phyloP scores from a whole-genome alignment of 139 green algal species.

The Chlorella sp. region DNA sequence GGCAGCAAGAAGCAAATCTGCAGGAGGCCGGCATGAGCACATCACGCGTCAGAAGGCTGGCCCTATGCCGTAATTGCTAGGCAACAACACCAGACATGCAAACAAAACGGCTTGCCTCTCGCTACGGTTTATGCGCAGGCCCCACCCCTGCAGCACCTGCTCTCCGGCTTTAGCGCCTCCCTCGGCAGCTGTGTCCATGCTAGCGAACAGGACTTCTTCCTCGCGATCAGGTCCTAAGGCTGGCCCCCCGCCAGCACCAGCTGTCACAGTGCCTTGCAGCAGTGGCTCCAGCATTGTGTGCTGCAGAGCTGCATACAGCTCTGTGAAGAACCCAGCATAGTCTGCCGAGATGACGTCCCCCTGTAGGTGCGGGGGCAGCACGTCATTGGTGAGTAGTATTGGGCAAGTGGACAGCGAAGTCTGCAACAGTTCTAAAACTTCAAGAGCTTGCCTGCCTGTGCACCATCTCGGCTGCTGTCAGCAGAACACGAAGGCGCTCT shows the following conservation, averaged over 20 bases:
- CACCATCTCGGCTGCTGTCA: conserved; percentile 69
- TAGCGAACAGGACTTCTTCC: not conserved
- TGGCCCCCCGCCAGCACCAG: not conserved
- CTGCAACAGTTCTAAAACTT: not conserved
- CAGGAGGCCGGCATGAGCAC: not conserved
- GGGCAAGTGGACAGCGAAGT: not conserved
- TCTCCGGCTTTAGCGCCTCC: not conserved
- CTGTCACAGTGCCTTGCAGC: not conserved
- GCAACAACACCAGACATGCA: not conserved
- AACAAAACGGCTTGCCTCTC: too few species aligned
- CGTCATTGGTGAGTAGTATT: too few species aligned
- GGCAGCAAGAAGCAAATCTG: conserved; percentile 17
- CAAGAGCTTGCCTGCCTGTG: conserved; percentile 36
- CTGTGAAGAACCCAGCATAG: not conserved
- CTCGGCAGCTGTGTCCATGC: not conserved
- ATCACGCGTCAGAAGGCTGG: too few species aligned
- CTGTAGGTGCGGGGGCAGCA: not conserved
- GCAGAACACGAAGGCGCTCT: conserved; percentile 67
- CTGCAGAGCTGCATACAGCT: not conserved
- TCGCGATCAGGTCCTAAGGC: not conserved
- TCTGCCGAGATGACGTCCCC: not conserved
- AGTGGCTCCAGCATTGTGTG: not conserved
- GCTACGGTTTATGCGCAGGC: too few species aligned
- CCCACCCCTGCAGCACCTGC: not conserved
- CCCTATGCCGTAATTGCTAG: not conserved